phyloP scores from a whole-genome alignment of 2,329 filamentous ascomycete genomes.

The Alternaria ethzedia region DNA sequence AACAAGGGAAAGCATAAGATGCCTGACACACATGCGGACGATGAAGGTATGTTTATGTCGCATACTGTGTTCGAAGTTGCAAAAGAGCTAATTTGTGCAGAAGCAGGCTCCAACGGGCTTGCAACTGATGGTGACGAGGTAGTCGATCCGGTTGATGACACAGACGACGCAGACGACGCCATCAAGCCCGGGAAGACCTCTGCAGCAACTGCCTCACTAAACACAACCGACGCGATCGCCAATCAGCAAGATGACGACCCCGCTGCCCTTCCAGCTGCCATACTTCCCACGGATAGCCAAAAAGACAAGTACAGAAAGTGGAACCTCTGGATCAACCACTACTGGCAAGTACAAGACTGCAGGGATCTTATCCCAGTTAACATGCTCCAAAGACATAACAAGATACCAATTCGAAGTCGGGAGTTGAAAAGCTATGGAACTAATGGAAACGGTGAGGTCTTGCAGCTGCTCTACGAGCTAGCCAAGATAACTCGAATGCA shows the following conservation, averaged over 20 bases:
- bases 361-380: no score
- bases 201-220: not conserved
- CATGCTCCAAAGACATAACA: no score
- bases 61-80: not conserved
- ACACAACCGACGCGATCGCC: no score
- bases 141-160: not conserved
- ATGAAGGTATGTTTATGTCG: not conserved
- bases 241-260: no score
- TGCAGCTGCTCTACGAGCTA: no score
- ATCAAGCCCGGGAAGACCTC: not conserved
- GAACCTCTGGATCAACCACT: no score
- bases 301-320: no score
- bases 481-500: no score
- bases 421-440: no score
- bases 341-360: no score
- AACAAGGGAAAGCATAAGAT: not conserved
- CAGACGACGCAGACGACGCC: not conserved
- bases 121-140: not conserved
- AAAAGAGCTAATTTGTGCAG: not conserved
- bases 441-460: no score
- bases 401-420: no score
- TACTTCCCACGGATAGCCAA: not conserved
- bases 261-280: not conserved
- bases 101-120: not conserved
- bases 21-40: not conserved